Percentiles rank a stretch among this genome's conserved stretches.
These are phyloP conservation scores for Ascobolus immersus DNA, from an alignment of 495 filamentous ascomycete species.

Conservation along the genomic window DNA sequence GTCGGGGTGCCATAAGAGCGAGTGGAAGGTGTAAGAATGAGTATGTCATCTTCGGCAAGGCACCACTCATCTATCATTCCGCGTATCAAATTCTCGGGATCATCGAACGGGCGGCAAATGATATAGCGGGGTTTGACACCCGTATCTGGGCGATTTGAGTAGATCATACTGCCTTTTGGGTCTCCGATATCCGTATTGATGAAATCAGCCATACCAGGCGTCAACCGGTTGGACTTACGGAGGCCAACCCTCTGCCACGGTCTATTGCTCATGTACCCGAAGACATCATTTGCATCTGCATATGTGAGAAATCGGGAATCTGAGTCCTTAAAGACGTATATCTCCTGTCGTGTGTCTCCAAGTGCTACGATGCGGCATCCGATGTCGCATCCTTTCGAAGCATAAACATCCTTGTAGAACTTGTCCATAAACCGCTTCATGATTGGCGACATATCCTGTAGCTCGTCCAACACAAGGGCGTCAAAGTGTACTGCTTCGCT, in stretches of 20 bases:
- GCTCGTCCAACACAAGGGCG: slow-evolving; percentile 5
- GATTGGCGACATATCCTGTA: slow-evolving; percentile 6
- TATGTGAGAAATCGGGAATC: slow-evolving; percentile 5
- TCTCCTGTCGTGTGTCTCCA: slow-evolving; percentile 4
- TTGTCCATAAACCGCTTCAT: slow-evolving; percentile 1
- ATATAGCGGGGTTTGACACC: neutral
- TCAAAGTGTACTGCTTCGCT: neutral
- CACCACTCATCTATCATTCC: neutral
- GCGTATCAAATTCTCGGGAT: neutral
- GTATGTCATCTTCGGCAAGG: neutral
- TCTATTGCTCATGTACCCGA: neutral
- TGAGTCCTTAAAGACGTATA: slow-evolving; percentile 6
- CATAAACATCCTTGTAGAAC: slow-evolving; percentile 1
- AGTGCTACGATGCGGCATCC: neutral
- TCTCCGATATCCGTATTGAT: slow-evolving; percentile 3
- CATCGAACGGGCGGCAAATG: neutral
- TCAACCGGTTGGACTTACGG: slow-evolving; percentile 1
- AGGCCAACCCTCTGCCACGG: neutral
- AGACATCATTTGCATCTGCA: neutral
- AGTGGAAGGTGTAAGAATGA: slow-evolving; percentile 3
- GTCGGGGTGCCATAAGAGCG: neutral
- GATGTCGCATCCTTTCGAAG: neutral
- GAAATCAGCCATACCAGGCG: slow-evolving; percentile 1
- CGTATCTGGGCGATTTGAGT: neutral
- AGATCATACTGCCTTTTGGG: neutral